phyloP scores from a whole-genome alignment of 495 filamentous ascomycete genomes.

The Neurospora sp. region DNA sequence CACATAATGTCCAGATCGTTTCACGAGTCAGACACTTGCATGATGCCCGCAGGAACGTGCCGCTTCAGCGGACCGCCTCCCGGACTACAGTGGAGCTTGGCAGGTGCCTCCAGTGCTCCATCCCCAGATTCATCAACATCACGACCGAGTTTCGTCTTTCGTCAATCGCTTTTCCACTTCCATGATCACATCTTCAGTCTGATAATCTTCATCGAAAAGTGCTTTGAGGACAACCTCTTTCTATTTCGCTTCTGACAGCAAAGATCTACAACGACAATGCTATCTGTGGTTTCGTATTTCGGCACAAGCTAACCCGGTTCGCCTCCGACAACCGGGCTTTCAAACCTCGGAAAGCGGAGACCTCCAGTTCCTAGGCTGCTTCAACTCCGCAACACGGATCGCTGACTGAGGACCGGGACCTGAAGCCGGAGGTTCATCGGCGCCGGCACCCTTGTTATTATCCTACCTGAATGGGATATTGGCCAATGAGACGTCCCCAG shows the following conservation, averaged over 20 bases:
- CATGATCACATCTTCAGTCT: neutral
- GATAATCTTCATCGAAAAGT: neutral
- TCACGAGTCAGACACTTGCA: neutral
- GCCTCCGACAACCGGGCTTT: neutral
- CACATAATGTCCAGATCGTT: neutral
- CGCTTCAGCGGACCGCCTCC: neutral
- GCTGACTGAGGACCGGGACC: neutral
- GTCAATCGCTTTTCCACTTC: neutral
- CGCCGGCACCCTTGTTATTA: neutral
- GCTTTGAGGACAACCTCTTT: neutral
- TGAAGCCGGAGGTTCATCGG: neutral
- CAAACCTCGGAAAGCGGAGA: neutral
- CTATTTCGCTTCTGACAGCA: too few species aligned
- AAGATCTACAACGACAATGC: neutral
- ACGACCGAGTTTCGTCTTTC: neutral
- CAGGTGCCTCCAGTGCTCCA: neutral
- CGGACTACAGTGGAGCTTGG: neutral
- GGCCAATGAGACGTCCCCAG: slow-evolving; percentile 9
- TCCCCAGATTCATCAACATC: neutral
- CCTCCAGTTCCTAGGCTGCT: neutral
- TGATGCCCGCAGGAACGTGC: neutral
- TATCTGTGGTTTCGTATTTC: neutral
- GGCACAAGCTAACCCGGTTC: neutral
- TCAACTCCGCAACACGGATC: neutral
- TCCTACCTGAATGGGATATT: slow-evolving; percentile 1